Evolutionary conservation across 108 stramenopile genomes (phyloP).

Genomic region (Thalassiosira profunda): DNA sequence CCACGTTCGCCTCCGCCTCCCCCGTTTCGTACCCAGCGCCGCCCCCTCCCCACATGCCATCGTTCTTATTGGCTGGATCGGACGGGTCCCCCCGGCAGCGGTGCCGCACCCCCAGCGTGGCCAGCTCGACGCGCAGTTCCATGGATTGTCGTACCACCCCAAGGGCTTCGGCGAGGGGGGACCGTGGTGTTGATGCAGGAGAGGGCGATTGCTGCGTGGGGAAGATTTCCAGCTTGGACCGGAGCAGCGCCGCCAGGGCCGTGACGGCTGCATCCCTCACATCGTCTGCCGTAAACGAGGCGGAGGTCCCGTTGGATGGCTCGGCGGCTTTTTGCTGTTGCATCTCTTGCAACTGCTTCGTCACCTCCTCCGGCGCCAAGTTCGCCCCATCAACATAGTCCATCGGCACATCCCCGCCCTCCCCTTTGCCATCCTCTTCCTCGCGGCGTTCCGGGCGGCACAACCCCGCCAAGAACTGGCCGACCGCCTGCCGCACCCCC

Average conservation of each 20-base stretch:
- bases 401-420: neutral
- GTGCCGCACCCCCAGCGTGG: constrained; percentile 50
- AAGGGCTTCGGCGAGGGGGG: constrained; percentile 19
- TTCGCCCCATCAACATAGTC: constrained; percentile 31
- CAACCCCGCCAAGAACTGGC: constrained; percentile 57
- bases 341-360: constrained; percentile 22
- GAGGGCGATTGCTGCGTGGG: constrained; percentile 37
- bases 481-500: constrained; percentile 51
- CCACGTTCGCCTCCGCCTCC: constrained; percentile 32
- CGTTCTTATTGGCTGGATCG: constrained; percentile 12
- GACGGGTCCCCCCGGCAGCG: constrained; percentile 57
- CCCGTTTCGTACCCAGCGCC: constrained; percentile 40
- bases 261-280: constrained; percentile 66
- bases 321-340: neutral
- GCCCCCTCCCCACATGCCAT: constrained; percentile 11
- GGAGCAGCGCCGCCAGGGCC: constrained; percentile 43
- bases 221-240: constrained; percentile 30
- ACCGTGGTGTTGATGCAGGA: constrained; percentile 1
- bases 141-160: constrained; percentile 45
- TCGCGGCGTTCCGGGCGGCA: constrained; percentile 61
- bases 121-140: constrained; percentile 48
- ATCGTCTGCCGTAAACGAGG: constrained; percentile 16
- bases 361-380: constrained; percentile 26
- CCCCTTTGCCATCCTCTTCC: neutral
- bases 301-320: neutral